phyloP scores from a whole-genome alignment of 352 stramenopile species.

The Elongisporangium undulatum region DNA sequence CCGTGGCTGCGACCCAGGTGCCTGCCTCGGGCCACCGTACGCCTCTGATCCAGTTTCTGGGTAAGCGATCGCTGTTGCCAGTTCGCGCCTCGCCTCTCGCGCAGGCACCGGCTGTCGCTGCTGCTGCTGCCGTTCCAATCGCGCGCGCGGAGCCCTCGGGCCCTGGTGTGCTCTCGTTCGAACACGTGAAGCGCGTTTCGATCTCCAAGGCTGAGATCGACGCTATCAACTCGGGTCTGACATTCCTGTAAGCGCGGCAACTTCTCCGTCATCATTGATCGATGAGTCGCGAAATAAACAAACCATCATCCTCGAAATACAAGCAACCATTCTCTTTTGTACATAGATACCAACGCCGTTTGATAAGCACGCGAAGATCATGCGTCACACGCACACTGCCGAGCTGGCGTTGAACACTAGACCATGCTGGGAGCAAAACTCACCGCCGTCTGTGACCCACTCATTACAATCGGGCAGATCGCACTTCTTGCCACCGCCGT shows the following conservation, averaged over 20 bases:
- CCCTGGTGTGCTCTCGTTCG: constrained; percentile 59
- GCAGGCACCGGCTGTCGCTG: constrained; percentile 14
- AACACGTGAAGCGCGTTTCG: constrained; percentile 55
- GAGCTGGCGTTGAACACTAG: constrained; percentile 32
- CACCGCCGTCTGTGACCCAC: constrained; percentile 66
- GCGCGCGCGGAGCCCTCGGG: constrained; percentile 49
- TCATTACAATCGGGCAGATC: constrained; percentile 47
- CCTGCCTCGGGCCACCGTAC: constrained; percentile 32
- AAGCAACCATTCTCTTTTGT: constrained; percentile 10
- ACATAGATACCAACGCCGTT: constrained; percentile 9
- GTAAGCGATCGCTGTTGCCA: constrained; percentile 65
- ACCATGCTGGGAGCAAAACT: constrained; percentile 53
- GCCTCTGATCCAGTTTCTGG: constrained; percentile 66
- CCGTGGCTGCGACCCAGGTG: constrained; percentile 8
- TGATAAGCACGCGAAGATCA: neutral
- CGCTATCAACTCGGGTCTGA: constrained; percentile 78
- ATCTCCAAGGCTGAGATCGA: constrained; percentile 59
- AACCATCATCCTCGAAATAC: constrained; percentile 1
- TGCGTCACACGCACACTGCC: constrained; percentile 45
- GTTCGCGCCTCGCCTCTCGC: constrained; percentile 21
- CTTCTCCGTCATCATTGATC: neutral
- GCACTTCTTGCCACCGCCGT: constrained; percentile 81
- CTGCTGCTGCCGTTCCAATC: constrained; percentile 9
- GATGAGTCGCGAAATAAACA: constrained; percentile 2
- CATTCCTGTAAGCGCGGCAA: constrained; percentile 47